Conservation (phyloP, 768 basidiomycete genomes). For the Dioszegia aurantiaca region DNA sequence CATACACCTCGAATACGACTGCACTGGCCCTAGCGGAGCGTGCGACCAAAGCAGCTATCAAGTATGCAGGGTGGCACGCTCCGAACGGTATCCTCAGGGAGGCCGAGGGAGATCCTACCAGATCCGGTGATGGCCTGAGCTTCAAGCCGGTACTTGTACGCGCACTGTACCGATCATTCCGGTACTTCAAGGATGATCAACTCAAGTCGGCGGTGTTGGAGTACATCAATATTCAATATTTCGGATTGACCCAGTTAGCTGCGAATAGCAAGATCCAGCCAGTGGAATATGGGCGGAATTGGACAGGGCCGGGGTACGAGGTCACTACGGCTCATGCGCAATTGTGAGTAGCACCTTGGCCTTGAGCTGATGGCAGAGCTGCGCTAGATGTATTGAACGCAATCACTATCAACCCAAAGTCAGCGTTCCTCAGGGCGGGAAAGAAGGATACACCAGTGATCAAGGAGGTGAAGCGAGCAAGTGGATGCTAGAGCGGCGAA, state of each 20-base stretch:
- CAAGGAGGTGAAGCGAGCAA: background rate
- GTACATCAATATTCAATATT: constrained; percentile 28
- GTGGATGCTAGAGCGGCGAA: background rate
- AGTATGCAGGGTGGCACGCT: constrained; percentile 16
- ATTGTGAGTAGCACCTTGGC: constrained; percentile 16
- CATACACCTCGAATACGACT: constrained; percentile 18
- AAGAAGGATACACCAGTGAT: constrained; percentile 10
- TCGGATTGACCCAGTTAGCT: constrained; percentile 13
- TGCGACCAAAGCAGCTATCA: constrained; percentile 4
- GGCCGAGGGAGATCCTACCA: constrained; percentile 6
- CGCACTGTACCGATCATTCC: constrained; percentile 1
- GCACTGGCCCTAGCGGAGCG: constrained; percentile 13
- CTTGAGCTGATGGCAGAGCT: constrained; percentile 10
- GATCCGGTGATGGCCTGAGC: constrained; percentile 16
- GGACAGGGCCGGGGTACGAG: constrained; percentile 16
- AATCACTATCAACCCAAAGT: constrained; percentile 19
- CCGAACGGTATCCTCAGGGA: constrained; percentile 22
- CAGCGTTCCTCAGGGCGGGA: constrained; percentile 10
- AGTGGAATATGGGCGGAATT: constrained; percentile 20
- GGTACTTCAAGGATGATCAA: constrained; percentile 7
- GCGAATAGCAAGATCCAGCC: constrained; percentile 13
- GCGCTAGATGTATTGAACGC: constrained; percentile 25
- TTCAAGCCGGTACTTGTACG: constrained; percentile 27
- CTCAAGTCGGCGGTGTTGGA: constrained; percentile 16
- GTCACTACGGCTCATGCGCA: constrained; percentile 10